Percentiles rank a stretch among this genome's conserved stretches.
phyloP scores from a whole-genome alignment of 2,329 filamentous ascomycete genomes.

The Exophiala calicioides region DNA sequence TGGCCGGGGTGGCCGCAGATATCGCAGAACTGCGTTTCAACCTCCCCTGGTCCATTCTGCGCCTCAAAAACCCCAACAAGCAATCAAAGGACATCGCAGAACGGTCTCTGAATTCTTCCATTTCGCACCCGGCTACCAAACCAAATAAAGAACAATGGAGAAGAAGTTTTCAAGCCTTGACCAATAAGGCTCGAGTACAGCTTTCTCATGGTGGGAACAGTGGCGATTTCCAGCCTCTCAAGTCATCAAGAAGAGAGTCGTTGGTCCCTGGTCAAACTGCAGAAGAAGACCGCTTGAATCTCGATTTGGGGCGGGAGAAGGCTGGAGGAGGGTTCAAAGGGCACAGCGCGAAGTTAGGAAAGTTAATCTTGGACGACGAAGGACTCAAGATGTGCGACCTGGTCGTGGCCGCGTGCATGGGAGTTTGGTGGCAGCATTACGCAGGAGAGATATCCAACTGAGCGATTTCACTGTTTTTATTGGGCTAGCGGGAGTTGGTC shows the following conservation, averaged over 20 bases:
- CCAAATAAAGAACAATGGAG: conserved; percentile 27
- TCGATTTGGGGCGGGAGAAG: conserved; percentile 76
- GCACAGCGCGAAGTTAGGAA: conserved; percentile 87
- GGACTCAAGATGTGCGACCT: conserved; percentile 95
- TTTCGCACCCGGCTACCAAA: conserved; percentile 1
- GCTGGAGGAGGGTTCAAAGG: conserved; percentile 85
- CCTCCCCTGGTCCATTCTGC: conserved; percentile 50
- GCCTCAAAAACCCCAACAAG: conserved; percentile 23
- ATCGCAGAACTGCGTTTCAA: conserved; percentile 91
- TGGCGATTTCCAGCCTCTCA: neutral
- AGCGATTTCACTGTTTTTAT: neutral
- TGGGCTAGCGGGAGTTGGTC: neutral
- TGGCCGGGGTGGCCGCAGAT: conserved; percentile 35
- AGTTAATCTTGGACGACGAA: conserved; percentile 84
- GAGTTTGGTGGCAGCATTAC: conserved; percentile 91
- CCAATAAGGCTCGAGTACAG: conserved; percentile 22
- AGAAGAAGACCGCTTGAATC: conserved; percentile 55
- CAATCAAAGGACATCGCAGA: conserved; percentile 15
- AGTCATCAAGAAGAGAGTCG: neutral
- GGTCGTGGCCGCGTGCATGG: conserved; percentile 85
- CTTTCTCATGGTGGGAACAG: conserved; percentile 14
- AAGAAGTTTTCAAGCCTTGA: conserved; percentile 28
- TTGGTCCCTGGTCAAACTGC: neutral
- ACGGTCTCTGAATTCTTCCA: neutral
- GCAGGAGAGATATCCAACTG: conserved; percentile 49